Conservation (phyloP, 2,329 filamentous ascomycete species). For the Xylariaceae sp. region DNA sequence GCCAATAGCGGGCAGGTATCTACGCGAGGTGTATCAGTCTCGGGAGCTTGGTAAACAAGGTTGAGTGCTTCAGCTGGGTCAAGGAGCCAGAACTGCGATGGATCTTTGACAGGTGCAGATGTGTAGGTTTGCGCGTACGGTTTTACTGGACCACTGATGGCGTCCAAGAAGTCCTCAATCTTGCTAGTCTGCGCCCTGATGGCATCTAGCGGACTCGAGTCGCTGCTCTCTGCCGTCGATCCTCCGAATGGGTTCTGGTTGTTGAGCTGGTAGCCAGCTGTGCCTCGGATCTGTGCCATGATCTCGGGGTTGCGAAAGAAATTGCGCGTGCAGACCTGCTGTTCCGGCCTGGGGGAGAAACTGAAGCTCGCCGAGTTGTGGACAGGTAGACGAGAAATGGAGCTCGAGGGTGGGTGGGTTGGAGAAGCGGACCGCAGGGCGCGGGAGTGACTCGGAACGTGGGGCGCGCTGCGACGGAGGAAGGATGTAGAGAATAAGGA, state of each 20-base stretch:
- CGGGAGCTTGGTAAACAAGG: background rate
- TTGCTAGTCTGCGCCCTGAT: constrained; percentile 96
- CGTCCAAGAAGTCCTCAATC: constrained; percentile 92
- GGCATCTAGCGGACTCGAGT: constrained; percentile 77
- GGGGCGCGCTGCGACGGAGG: too few relatives aligned
- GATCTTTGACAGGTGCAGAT: background rate
- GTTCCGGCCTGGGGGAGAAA: constrained; percentile 12
- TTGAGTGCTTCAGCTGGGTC: constrained; percentile 16
- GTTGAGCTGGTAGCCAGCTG: constrained; percentile 79
- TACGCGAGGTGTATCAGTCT: constrained; percentile 36
- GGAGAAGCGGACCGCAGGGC: constrained; percentile 3
- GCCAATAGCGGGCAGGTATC: constrained; percentile 90
- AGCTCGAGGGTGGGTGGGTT: constrained; percentile 1
- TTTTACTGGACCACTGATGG: constrained; percentile 83
- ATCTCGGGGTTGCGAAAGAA: constrained; percentile 9
- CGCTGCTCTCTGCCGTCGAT: constrained; percentile 57
- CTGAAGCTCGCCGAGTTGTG: background rate
- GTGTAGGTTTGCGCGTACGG: constrained; percentile 60
- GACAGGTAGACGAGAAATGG: background rate
- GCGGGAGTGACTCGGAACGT: background rate
- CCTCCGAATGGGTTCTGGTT: constrained; percentile 69
- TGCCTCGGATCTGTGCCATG: constrained; percentile 55
- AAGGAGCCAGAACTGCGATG: background rate
- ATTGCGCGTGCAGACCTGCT: constrained; percentile 22
- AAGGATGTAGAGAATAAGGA: too few relatives aligned